Percentiles rank a stretch among this genome's conserved stretches.
Conservation (phyloP, 805 yeast genomes). For the Yarrowia deformans region DNA sequence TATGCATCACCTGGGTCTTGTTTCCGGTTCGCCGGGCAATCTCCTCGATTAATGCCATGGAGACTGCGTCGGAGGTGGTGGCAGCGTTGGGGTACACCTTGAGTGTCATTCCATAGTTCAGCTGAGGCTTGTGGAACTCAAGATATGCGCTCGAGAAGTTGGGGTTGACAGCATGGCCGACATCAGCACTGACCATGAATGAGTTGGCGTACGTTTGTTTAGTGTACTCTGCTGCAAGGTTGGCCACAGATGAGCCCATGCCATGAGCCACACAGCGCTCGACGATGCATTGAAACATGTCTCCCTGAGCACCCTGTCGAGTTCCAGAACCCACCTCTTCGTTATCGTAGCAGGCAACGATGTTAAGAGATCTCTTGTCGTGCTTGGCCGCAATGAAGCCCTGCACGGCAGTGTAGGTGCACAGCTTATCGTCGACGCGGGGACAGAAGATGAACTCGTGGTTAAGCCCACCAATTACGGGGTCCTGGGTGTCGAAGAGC, state of each 20-base stretch:
- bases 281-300: conserved; percentile 69
- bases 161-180: conserved; percentile 82
- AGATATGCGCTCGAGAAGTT: conserved; percentile 65
- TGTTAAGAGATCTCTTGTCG: conserved; percentile 50
- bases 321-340: conserved; percentile 86
- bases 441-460: conserved; percentile 82
- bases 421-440: conserved; percentile 83
- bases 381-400: conserved; percentile 55
- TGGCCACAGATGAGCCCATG: conserved; percentile 46
- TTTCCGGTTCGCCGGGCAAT: conserved; percentile 71
- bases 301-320: conserved; percentile 84
- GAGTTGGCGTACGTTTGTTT: conserved; percentile 71
- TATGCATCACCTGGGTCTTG: conserved; percentile 78
- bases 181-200: conserved; percentile 82
- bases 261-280: conserved; percentile 53
- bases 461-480: conserved; percentile 76
- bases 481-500: conserved; percentile 81
- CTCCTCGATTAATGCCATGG: conserved; percentile 72
- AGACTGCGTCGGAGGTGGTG: conserved; percentile 82
- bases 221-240: conserved; percentile 47
- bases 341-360: conserved; percentile 75
- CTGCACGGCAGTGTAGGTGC: conserved; percentile 74
- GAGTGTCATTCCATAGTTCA: conserved; percentile 76
- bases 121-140: conserved; percentile 79
- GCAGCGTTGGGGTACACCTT: conserved; percentile 80